These are phyloP conservation scores for Trichosporon faecale DNA, from an alignment of 1,284 basidiomycete species.

Conservation along the genomic window DNA sequence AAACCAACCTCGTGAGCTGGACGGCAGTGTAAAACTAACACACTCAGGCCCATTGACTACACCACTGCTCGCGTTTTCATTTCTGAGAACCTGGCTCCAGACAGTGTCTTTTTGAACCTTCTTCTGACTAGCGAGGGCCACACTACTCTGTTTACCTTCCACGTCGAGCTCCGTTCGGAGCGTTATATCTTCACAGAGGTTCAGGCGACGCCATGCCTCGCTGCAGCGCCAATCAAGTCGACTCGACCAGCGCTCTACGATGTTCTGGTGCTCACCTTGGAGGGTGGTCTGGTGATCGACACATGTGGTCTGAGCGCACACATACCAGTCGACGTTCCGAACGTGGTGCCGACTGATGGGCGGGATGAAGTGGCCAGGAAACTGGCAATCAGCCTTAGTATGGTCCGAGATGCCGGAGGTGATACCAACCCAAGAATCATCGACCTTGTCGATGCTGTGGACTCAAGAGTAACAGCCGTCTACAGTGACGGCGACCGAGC, in stretches of 20 bases:
- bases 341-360: slow-evolving; percentile 32
- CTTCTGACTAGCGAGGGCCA: slow-evolving; percentile 57
- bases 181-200: slow-evolving; percentile 25
- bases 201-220: slow-evolving; percentile 53
- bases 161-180: slow-evolving; percentile 50
- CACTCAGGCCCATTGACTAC: slow-evolving; percentile 50
- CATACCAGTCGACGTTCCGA: slow-evolving; percentile 39
- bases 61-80: slow-evolving; percentile 44
- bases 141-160: slow-evolving; percentile 57
- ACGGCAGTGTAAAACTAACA: neutral
- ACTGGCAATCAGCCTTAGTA: slow-evolving; percentile 38
- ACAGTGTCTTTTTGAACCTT: slow-evolving; percentile 39
- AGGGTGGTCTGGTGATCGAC: slow-evolving; percentile 52
- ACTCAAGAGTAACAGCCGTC: slow-evolving; percentile 55
- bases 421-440: slow-evolving; percentile 15
- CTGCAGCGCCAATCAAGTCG: slow-evolving; percentile 61
- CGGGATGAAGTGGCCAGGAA: slow-evolving; percentile 35
- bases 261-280: slow-evolving; percentile 62
- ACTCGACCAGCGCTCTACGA: slow-evolving; percentile 66
- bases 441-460: slow-evolving; percentile 51
- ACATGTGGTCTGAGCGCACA: neutral
- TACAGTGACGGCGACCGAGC: slow-evolving; percentile 57
- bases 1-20: slow-evolving; percentile 34
- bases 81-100: slow-evolving; percentile 34
- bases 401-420: slow-evolving; percentile 30